These are phyloP conservation scores for Trifolium dubium DNA, from an alignment of 306 rosid species.

Conservation along the genomic window DNA sequence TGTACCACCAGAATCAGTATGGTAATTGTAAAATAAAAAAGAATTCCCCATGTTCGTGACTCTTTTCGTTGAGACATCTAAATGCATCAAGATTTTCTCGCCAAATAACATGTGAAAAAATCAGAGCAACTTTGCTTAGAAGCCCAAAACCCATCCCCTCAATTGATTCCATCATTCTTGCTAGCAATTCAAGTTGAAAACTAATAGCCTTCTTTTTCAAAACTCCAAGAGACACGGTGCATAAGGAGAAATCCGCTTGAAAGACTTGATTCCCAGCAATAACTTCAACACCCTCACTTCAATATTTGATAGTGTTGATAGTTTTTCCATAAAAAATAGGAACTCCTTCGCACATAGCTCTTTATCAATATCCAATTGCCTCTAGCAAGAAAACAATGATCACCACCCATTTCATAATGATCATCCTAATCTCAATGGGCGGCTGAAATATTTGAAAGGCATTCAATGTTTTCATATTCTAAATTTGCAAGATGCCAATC, in stretches of 20 bases:
- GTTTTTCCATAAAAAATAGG: too few species aligned
- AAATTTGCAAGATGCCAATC: slow-evolving; percentile 96
- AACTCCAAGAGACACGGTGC: slow-evolving; percentile 97
- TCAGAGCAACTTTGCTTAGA: slow-evolving; percentile 88
- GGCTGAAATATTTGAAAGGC: slow-evolving; percentile 89
- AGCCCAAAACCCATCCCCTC: slow-evolving; percentile 92
- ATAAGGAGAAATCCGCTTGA: slow-evolving; percentile 73
- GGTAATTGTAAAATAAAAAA: slow-evolving; percentile 87
- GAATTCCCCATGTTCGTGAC: slow-evolving; percentile 82
- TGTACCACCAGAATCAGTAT: slow-evolving; percentile 93
- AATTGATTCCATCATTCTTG: slow-evolving; percentile 76
- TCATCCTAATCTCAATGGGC: too few species aligned
- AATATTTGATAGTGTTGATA: slow-evolving; percentile 66
- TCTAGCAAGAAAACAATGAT: too few species aligned
- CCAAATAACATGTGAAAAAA: slow-evolving; percentile 92
- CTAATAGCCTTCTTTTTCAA: slow-evolving; percentile 62
- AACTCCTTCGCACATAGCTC: too few species aligned
- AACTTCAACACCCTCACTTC: slow-evolving; percentile 77
- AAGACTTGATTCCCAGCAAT: slow-evolving; percentile 73
- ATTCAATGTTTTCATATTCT: slow-evolving; percentile 95
- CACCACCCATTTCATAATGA: too few species aligned
- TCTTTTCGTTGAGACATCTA: slow-evolving; percentile 78
- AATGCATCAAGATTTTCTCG: slow-evolving; percentile 93
- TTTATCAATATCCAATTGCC: too few species aligned
- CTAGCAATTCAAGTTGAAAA: slow-evolving; percentile 84